Conservation (phyloP, 345 rosid genomes). For the Hibiscus mutabilis region DNA sequence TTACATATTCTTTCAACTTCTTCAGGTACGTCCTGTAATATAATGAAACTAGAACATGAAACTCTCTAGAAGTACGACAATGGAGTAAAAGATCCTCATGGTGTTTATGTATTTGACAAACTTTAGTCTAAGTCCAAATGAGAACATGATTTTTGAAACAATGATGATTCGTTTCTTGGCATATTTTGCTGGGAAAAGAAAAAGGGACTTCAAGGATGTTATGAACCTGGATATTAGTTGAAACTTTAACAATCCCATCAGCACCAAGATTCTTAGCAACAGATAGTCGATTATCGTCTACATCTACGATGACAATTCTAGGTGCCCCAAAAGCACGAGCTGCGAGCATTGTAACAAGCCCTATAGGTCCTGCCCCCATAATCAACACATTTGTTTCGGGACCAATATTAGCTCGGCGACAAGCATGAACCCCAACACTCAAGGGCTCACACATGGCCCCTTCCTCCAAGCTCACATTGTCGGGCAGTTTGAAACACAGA, state of each 20-base stretch:
- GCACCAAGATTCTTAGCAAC: conserved; percentile 77
- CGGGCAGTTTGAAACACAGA: conserved; percentile 82
- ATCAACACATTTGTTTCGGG: conserved; percentile 67
- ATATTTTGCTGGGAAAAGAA: not conserved
- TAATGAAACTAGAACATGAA: not conserved
- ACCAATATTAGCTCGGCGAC: conserved; percentile 71
- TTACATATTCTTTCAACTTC: conserved; percentile 57
- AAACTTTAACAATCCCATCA: conserved; percentile 54
- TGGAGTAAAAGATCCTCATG: not conserved
- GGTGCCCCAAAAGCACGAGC: conserved; percentile 93
- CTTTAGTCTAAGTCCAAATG: too few relatives aligned
- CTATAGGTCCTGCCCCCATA: conserved; percentile 92
- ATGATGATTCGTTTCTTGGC: not conserved
- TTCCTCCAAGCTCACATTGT: conserved; percentile 86
- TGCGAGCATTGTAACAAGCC: conserved; percentile 79
- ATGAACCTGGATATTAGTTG: conserved; percentile 53
- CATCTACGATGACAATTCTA: conserved; percentile 65
- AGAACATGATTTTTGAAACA: not conserved
- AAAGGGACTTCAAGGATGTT: not conserved
- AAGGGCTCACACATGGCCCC: conserved; percentile 97
- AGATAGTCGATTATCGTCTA: conserved; percentile 61
- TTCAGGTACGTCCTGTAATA: conserved; percentile 46
- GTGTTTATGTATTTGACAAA: not conserved
- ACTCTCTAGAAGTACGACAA: not conserved
- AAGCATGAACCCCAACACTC: conserved; percentile 91